Evolutionary conservation across 306 rosid genomes (phyloP).

Genomic region (Sophora flavescens): DNA sequence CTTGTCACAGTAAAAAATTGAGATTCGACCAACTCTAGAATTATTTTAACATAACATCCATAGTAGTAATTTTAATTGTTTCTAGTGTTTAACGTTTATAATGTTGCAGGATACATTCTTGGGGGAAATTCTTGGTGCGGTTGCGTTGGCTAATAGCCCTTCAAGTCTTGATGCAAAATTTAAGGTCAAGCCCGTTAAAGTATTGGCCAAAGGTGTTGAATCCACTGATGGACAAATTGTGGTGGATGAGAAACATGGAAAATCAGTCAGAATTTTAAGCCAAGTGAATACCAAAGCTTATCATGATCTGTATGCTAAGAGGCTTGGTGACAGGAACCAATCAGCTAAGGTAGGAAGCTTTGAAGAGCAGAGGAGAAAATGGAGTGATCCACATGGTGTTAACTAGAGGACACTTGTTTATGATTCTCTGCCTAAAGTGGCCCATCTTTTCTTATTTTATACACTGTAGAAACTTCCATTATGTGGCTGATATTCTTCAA

Average conservation of each 20-base stretch:
- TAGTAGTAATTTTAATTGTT: neutral
- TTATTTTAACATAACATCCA: neutral
- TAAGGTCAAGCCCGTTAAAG: conserved; percentile 55
- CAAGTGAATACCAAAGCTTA: conserved; percentile 54
- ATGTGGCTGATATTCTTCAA: conserved; percentile 43
- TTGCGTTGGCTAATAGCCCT: conserved; percentile 50
- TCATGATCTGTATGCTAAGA: conserved; percentile 57
- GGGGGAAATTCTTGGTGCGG: conserved; percentile 82
- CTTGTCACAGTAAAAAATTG: neutral
- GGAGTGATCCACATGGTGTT: conserved; percentile 55
- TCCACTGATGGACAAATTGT: conserved; percentile 69
- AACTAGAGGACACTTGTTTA: conserved; percentile 15
- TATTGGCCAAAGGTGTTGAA: conserved; percentile 64
- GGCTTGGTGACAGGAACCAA: conserved; percentile 63
- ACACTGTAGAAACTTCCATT: conserved; percentile 20
- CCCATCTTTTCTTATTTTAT: neutral
- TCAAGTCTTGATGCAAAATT: conserved; percentile 51
- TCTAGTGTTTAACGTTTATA: conserved; percentile 20
- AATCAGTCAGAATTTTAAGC: conserved; percentile 64
- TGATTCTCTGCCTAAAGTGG: conserved; percentile 36
- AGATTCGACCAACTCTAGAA: neutral
- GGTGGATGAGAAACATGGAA: conserved; percentile 60
- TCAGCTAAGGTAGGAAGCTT: conserved; percentile 80
- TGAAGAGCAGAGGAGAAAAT: conserved; percentile 63
- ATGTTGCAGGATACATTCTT: conserved; percentile 72